phyloP scores from a whole-genome alignment of 495 filamentous ascomycete species.

The Annulohypoxylon nitens region DNA sequence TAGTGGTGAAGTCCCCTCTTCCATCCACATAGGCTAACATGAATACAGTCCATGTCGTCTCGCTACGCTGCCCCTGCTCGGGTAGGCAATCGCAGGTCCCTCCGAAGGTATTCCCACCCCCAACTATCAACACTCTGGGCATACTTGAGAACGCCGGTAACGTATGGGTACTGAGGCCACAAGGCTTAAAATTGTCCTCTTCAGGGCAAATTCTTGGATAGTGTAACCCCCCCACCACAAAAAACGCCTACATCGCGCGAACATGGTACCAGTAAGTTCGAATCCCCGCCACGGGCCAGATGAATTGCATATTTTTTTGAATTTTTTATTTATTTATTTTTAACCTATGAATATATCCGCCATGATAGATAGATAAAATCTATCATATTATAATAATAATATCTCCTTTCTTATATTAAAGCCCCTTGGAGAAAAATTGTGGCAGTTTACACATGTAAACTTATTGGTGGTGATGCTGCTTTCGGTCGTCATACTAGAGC shows the following conservation, averaged over 20 bases:
- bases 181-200: neutral
- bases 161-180: neutral
- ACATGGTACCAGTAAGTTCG: constrained; percentile 9
- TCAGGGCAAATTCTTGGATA: neutral
- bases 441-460: no score
- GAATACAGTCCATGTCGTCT: constrained; percentile 14
- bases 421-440: no score
- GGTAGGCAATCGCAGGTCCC: constrained; percentile 17
- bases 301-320: constrained; percentile 17
- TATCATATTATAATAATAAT: no score
- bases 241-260: neutral
- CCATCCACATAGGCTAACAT: constrained; percentile 8
- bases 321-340: neutral
- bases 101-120: neutral
- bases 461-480: no score
- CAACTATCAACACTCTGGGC: neutral
- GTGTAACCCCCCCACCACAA: neutral
- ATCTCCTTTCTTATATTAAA: no score
- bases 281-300: constrained; percentile 20
- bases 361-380: no score
- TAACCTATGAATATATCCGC: no score
- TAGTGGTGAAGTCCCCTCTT: constrained; percentile 13
- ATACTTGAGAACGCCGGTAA: neutral
- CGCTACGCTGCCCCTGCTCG: neutral
- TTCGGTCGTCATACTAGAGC: no score